Percentiles rank a stretch among this genome's conserved stretches.
Evolutionary conservation across 2,329 filamentous ascomycete species (phyloP).

Genomic region (Colletotrichum sp.): DNA sequence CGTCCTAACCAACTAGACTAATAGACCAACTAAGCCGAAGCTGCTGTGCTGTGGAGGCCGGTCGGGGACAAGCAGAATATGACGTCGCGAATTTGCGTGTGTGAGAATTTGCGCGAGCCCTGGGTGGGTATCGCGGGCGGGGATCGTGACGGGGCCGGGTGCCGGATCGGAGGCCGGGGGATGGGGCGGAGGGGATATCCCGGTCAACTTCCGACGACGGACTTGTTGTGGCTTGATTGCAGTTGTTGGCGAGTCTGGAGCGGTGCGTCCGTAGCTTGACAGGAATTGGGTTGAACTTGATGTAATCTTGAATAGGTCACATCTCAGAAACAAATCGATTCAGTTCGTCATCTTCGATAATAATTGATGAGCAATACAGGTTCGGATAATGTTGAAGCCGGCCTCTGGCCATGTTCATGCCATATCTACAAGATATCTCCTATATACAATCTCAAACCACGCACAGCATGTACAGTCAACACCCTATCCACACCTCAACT

Average conservation of each 20-base stretch:
- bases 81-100: neutral
- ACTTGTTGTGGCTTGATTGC: neutral
- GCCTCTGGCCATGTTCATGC: neutral
- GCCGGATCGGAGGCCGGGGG: neutral
- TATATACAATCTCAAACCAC: neutral
- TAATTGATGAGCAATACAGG: neutral
- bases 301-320: neutral
- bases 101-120: neutral
- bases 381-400: neutral
- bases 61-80: neutral
- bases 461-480: neutral
- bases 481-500: too few relatives aligned
- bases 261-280: neutral
- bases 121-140: neutral
- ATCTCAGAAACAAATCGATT: neutral
- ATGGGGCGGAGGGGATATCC: neutral
- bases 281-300: neutral
- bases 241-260: neutral
- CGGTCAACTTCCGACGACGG: neutral
- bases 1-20: constrained; percentile 22
- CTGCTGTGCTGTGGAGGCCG: neutral
- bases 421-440: neutral
- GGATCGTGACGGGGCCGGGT: neutral
- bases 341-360: too few relatives aligned
- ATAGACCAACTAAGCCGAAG: neutral